These are phyloP conservation scores for Zymoseptoria passerinii DNA, from an alignment of 2,329 filamentous ascomycete species.

Conservation along the genomic window DNA sequence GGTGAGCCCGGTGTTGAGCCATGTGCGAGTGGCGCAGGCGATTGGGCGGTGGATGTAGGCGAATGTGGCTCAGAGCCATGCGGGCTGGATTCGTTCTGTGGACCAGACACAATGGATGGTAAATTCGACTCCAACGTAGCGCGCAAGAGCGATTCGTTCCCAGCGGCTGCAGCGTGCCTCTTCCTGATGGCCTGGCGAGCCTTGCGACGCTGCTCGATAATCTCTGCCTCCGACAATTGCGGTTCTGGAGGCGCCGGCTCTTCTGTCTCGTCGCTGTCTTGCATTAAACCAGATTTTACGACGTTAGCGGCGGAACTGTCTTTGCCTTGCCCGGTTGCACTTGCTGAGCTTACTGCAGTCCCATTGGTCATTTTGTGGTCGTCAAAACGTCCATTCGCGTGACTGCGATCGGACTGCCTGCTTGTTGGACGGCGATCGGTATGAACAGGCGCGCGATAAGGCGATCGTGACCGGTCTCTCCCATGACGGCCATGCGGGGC, in stretches of 20 bases:
- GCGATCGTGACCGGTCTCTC: conserved; percentile 22
- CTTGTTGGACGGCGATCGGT: conserved; percentile 6
- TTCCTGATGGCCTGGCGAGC: conserved; percentile 77
- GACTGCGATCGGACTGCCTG: conserved; percentile 9
- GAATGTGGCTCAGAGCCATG: conserved; percentile 20
- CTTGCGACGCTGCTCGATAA: conserved; percentile 77
- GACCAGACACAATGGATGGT: conserved; percentile 30
- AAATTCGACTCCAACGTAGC: conserved; percentile 43
- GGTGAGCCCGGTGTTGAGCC: conserved; percentile 13
- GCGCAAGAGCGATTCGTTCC: conserved; percentile 56
- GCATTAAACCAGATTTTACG: background rate
- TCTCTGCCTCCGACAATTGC: conserved; percentile 65
- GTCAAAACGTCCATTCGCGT: conserved; percentile 4
- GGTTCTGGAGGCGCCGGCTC: conserved; percentile 29
- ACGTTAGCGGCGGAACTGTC: background rate
- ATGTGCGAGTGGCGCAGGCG: conserved; percentile 31
- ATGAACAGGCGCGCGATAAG: conserved; percentile 14
- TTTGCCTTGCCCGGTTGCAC: conserved; percentile 5
- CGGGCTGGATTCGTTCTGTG: conserved; percentile 21
- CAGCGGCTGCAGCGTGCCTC: conserved; percentile 59
- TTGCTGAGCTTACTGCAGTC: background rate
- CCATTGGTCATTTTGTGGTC: conserved; percentile 1
- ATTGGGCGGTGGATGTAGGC: conserved; percentile 22
- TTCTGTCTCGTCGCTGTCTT: conserved; percentile 41
- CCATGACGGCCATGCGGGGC: conserved; percentile 6